A percentile compares a stretch with the other conserved stretches of the same genome.
These are phyloP conservation scores for Rhizophagus prolifer DNA, from an alignment of 192 early-diverging fungal genomes.

Conservation along the genomic window DNA sequence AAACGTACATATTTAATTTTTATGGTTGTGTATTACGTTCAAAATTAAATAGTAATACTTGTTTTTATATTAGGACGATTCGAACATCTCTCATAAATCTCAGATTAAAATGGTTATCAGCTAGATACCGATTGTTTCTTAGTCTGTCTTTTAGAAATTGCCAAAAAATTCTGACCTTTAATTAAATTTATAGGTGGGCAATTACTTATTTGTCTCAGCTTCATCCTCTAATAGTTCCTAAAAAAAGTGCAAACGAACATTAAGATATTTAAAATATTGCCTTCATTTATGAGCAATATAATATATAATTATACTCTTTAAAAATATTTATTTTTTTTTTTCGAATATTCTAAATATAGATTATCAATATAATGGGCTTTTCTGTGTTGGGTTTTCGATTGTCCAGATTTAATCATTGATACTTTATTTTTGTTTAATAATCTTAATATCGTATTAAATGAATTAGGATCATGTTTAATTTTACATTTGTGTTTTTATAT, in stretches of 20 bases:
- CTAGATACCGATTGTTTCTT: neutral
- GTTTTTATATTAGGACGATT: slow-evolving; percentile 29
- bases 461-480: too few relatives aligned
- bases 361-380: too few relatives aligned
- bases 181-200: slow-evolving; percentile 67
- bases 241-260: slow-evolving; percentile 40
- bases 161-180: neutral
- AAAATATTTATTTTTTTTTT: too few relatives aligned
- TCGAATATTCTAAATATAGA: too few relatives aligned
- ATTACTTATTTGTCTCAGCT: slow-evolving; percentile 83
- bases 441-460: too few relatives aligned
- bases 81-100: slow-evolving; percentile 41
- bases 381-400: too few relatives aligned
- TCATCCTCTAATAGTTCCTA: slow-evolving; percentile 76
- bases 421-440: too few relatives aligned
- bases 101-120: too few relatives aligned
- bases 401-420: too few relatives aligned
- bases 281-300: neutral
- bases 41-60: neutral
- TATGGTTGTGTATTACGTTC: neutral
- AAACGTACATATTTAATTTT: neutral
- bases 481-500: too few relatives aligned
- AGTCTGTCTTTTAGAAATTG: neutral
- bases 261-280: neutral
- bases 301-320: too few relatives aligned